Evolutionary conservation across 805 yeast species (phyloP).

Genomic region (Lipomyces sp.): DNA sequence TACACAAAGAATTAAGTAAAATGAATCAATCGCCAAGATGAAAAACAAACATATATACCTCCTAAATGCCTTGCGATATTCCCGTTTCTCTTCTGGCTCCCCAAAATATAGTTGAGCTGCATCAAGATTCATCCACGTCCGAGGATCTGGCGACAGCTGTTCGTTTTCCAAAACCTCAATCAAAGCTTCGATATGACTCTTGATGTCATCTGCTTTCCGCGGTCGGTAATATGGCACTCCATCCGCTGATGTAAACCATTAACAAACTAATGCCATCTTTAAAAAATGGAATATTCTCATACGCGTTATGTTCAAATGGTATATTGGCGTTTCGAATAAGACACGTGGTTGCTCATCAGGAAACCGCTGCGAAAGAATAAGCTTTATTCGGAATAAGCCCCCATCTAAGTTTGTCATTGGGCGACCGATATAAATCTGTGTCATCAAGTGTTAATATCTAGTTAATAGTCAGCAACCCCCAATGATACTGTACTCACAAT

Average conservation of each 20-base stretch:
- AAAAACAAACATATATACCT: background rate
- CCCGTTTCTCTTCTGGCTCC: slow-evolving; percentile 8
- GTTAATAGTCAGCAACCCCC: background rate
- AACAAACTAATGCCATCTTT: background rate
- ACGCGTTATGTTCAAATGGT: slow-evolving; percentile 25
- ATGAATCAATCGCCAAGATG: background rate
- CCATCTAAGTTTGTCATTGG: slow-evolving; percentile 28
- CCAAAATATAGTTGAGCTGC: slow-evolving; percentile 28
- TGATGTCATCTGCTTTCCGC: slow-evolving; percentile 15
- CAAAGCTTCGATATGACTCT: slow-evolving; percentile 21
- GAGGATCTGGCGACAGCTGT: slow-evolving; percentile 27
- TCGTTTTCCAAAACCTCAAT: slow-evolving; percentile 15
- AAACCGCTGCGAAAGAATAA: slow-evolving; percentile 18
- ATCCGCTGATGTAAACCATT: slow-evolving; percentile 11
- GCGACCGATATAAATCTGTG: slow-evolving; percentile 17
- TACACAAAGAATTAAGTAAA: background rate
- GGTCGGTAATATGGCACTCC: slow-evolving; percentile 26
- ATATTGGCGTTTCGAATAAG: slow-evolving; percentile 26
- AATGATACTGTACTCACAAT: background rate
- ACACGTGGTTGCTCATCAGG: slow-evolving; percentile 28
- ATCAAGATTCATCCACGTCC: slow-evolving; percentile 29
- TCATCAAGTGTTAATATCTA: background rate
- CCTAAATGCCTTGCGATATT: slow-evolving; percentile 18
- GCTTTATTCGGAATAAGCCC: slow-evolving; percentile 17
- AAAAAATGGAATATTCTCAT: background rate